phyloP scores from a whole-genome alignment of 192 early-diverging fungal genomes.

The Backusella macrospora region DNA sequence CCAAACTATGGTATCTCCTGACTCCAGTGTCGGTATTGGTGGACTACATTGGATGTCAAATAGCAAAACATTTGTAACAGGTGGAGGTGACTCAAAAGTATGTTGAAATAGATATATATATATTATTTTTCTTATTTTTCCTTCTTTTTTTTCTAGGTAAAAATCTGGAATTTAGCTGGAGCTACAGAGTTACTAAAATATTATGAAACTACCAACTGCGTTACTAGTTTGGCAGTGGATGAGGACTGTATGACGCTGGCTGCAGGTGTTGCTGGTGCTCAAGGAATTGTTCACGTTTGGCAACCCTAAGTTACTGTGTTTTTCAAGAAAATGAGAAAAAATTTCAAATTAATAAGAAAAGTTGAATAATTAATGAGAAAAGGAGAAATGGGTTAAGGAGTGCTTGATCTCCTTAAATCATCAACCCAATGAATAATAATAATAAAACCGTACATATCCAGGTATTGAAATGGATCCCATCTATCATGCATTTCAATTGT shows the following conservation, averaged over 20 bases:
- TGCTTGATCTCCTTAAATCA: no score
- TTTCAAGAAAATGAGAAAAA: no score
- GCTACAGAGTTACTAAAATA: not conserved
- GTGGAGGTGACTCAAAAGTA: conserved; percentile 30
- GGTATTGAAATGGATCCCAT: no score
- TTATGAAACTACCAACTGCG: conserved; percentile 22
- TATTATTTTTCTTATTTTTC: no score
- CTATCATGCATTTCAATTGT: no score
- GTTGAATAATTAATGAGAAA: no score
- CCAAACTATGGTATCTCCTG: not conserved
- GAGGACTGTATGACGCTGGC: conserved; percentile 21
- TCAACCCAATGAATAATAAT: no score
- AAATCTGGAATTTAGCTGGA: conserved; percentile 24
- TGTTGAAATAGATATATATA: not conserved
- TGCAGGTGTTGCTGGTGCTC: conserved; percentile 34
- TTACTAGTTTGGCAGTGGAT: conserved; percentile 28
- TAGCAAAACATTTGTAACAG: conserved; percentile 20
- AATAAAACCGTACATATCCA: no score
- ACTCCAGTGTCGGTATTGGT: conserved; percentile 27
- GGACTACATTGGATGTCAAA: conserved; percentile 28
- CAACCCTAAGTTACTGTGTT: conserved; percentile 14
- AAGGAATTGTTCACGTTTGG: conserved; percentile 31
- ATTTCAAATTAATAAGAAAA: no score
- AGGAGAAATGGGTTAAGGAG: no score
- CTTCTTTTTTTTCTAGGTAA: conserved; percentile 20